Evolutionary conservation across 2,329 filamentous ascomycete genomes (phyloP).

Genomic region (Elsinoe batatas): DNA sequence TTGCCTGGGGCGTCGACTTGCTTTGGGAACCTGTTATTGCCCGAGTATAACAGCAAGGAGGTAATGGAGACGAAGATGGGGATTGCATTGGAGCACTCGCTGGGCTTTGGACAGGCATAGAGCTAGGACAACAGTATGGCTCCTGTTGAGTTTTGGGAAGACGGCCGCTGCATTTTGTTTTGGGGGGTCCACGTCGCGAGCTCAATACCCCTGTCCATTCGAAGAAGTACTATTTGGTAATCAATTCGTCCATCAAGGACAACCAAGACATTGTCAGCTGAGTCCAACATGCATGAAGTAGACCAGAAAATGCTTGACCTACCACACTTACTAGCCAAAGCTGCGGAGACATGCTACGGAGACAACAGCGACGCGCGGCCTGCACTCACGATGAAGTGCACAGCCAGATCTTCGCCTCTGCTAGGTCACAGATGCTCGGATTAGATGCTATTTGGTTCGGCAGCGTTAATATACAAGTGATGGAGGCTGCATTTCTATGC

Average conservation of each 20-base stretch:
- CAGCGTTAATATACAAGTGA: too few relatives aligned
- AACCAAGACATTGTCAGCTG: neutral
- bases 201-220: neutral
- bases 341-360: neutral
- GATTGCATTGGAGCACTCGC: conserved; percentile 71
- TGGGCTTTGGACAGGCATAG: conserved; percentile 17
- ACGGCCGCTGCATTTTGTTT: too few relatives aligned
- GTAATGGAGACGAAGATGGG: conserved; percentile 63
- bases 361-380: neutral
- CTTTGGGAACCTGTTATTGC: conserved; percentile 78
- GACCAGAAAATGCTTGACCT: neutral
- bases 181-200: too few relatives aligned
- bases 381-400: neutral
- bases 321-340: neutral
- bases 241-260: neutral
- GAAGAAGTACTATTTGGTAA: neutral
- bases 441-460: neutral
- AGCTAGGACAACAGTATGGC: neutral
- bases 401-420: neutral
- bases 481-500: neutral
- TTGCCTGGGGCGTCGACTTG: conserved; percentile 87
- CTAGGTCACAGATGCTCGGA: neutral
- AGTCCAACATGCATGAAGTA: neutral
- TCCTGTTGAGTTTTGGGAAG: too few relatives aligned
- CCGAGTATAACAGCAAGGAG: conserved; percentile 65